Conservation (phyloP, 164 flowering plant genomes). For the Akebia trifoliata region DNA sequence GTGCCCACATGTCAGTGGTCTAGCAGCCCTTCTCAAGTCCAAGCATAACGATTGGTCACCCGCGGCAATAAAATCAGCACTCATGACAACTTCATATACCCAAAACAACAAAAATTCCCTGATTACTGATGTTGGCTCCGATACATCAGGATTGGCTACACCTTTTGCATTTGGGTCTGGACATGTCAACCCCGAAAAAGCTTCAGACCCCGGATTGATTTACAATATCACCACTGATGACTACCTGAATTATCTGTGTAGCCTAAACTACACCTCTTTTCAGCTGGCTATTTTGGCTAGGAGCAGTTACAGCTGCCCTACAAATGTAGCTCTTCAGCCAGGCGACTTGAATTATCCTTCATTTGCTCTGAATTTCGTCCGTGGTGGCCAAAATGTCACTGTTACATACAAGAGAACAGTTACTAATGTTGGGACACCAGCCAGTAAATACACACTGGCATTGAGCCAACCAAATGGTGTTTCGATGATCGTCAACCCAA, state of each 20-base stretch:
- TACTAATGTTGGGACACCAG: slow-evolving; percentile 53
- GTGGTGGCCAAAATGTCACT: slow-evolving; percentile 12
- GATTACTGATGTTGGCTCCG: slow-evolving; percentile 33
- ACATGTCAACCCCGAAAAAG: slow-evolving; percentile 58
- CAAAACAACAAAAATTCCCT: slow-evolving; percentile 31
- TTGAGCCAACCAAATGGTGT: slow-evolving; percentile 40
- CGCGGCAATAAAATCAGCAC: slow-evolving; percentile 65
- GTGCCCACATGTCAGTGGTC: slow-evolving; percentile 71
- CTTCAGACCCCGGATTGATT: slow-evolving; percentile 58
- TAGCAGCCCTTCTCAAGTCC: slow-evolving; percentile 60
- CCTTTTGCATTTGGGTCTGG: slow-evolving; percentile 72
- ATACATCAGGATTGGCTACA: slow-evolving; percentile 25
- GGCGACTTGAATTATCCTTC: slow-evolving; percentile 73
- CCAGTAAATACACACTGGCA: slow-evolving; percentile 27
- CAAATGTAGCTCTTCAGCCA: slow-evolving; percentile 13
- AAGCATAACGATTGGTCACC: slow-evolving; percentile 62
- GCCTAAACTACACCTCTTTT: slow-evolving; percentile 42
- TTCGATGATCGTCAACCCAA: slow-evolving; percentile 36
- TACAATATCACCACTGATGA: slow-evolving; percentile 48
- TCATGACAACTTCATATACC: slow-evolving; percentile 70
- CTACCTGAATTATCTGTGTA: slow-evolving; percentile 52
- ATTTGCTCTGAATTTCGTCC: slow-evolving; percentile 39
- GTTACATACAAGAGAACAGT: slow-evolving; percentile 39
- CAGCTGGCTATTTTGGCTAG: slow-evolving; percentile 37
- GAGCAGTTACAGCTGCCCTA: slow-evolving; percentile 33